Evolutionary conservation across 2,329 filamentous ascomycete species (phyloP), one percentile per base, ranked within the genome.

Genomic region (Periconia sp.): DNA sequence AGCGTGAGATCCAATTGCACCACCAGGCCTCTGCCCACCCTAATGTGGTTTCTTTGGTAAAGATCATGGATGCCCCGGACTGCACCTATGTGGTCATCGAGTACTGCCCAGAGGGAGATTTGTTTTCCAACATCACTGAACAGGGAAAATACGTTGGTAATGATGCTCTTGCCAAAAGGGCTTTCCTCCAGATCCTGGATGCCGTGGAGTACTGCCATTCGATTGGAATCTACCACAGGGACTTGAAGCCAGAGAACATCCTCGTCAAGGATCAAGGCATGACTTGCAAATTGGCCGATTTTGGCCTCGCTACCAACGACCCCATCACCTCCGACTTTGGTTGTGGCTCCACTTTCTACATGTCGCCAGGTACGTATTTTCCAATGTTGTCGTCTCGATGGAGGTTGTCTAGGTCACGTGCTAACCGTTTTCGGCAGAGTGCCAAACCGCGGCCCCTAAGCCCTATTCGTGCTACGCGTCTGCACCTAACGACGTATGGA

Each of bases 291-390:
- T 84, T 99, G 61, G 94, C 93, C 62, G 94, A 99, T 77, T 99
- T 99, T 82, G 94, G 94, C 72, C 85, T 99, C 51, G 94, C 94
- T 55, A 97, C 92, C 20, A 87, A 86, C 54, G 90, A 93, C 61
- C 82, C 86, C 61, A 82, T 88, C 63, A 96, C 93, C 60, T 89
- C 92, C 65, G 94, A 99, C 74, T 97, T 96, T 76, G 94, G 94
- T 69, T 99, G 94, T 74, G 94, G 94, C 59, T 97, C 94, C 31
- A 97, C 93, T 14, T 97, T 97, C 70, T 99, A 99, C 79, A 99
- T 97, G 94, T 96, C 92, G 71, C 94, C 94, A 85, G 93, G 93
- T 97, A 89, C 75, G 85, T 79, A 60, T 13, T 15, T 59, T 42
- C 10, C 37, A n/a, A 35, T 19, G 30, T 17, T 18, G 5, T 44